Evolutionary conservation across 106 monocot genomes (phyloP).

Genomic region (Dendrobium chrysotoxum): DNA sequence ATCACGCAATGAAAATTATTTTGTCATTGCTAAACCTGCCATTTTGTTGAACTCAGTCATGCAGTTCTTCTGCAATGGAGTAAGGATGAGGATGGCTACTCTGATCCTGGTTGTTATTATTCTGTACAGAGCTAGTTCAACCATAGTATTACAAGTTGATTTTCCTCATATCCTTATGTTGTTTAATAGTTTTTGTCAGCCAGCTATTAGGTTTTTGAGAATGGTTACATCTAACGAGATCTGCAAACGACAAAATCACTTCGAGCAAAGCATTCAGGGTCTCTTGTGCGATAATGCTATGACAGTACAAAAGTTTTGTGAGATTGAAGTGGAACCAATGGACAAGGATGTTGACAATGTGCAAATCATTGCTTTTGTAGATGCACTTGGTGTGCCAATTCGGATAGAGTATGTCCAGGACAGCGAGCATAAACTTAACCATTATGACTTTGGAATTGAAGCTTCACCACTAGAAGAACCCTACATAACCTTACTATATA

Average conservation of each 20-base stretch:
- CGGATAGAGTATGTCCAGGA: constrained; percentile 67
- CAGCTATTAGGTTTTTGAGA: too few species aligned
- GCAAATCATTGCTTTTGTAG: constrained; percentile 79
- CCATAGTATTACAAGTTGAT: too few species aligned
- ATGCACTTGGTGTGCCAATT: constrained; percentile 69
- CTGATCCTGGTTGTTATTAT: too few species aligned
- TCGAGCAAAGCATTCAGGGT: neutral
- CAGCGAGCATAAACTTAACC: constrained; percentile 32
- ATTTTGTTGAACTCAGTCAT: too few species aligned
- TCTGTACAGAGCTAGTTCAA: too few species aligned
- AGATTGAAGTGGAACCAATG: constrained; percentile 81
- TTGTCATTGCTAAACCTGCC: too few species aligned
- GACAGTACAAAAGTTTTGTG: constrained; percentile 43
- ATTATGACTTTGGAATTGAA: constrained; percentile 56
- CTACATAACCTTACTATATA: constrained; percentile 73
- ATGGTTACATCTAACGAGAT: too few species aligned
- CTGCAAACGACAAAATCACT: neutral
- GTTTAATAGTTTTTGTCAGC: too few species aligned
- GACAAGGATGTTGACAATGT: constrained; percentile 80
- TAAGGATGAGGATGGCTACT: too few species aligned
- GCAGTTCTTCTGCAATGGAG: too few species aligned
- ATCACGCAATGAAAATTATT: too few species aligned
- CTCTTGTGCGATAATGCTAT: neutral
- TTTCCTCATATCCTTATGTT: too few species aligned
- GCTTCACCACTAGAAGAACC: constrained; percentile 13